phyloP scores from a whole-genome alignment of 2,329 filamentous ascomycete genomes.

The Aspergillus intermedius region DNA sequence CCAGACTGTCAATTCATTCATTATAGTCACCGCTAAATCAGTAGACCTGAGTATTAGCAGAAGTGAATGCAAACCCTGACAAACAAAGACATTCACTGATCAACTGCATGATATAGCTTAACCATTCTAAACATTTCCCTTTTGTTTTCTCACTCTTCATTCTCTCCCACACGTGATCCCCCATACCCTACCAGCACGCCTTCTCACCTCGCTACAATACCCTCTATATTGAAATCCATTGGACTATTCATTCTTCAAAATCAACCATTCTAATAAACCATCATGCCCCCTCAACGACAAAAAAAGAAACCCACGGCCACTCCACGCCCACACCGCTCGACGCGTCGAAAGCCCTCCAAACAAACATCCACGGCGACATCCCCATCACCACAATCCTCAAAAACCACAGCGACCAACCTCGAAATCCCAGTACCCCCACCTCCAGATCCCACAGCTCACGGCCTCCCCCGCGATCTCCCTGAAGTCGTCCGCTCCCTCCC shows the following conservation, averaged over 20 bases:
- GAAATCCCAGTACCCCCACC: neutral
- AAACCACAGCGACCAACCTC: neutral
- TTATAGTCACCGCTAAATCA: neutral
- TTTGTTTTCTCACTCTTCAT: slow-evolving; percentile 1
- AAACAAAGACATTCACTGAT: neutral
- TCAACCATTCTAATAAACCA: neutral
- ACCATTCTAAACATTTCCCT: neutral
- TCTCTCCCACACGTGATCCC: slow-evolving; percentile 9
- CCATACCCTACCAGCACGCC: slow-evolving; percentile 6
- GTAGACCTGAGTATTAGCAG: neutral
- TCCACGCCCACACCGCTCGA: neutral
- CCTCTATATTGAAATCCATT: neutral
- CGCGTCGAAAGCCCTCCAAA: neutral
- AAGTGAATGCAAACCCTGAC: neutral
- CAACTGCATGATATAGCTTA: neutral
- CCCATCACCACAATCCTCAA: neutral
- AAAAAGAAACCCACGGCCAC: neutral
- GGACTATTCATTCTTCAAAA: neutral
- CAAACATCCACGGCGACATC: neutral
- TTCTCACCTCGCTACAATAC: neutral
- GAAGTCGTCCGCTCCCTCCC: slow-evolving; percentile 15
- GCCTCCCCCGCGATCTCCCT: slow-evolving; percentile 10
- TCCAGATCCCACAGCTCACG: neutral
- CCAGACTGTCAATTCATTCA: neutral
- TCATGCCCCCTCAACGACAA: slow-evolving; percentile 3